Base-by-base conservation (phyloP, 106 monocot species). In the Dendrobium huoshanense region DNA sequence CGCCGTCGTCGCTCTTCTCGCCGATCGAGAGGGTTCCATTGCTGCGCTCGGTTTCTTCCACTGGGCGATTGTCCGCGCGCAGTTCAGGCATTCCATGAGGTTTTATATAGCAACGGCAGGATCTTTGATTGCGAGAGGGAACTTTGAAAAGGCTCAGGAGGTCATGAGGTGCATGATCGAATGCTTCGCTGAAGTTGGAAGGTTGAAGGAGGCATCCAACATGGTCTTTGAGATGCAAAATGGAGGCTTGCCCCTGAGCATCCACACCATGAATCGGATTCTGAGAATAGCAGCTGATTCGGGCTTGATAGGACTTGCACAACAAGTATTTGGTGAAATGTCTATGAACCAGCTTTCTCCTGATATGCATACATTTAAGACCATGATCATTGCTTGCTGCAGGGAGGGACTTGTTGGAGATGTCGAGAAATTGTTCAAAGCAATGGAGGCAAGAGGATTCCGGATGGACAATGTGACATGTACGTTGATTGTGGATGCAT, bases 191-290 rank as follows among this genome's bases (percentile, higher is more conserved):
- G 88, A 91, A 59, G 79, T 84, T 44, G 93, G 95, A 6, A 84
- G 85, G 86, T 77, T 95, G 55, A 86, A 85, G 77, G 93, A 99
- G 58, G 89, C 95, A 2, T 86, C 88, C 27, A 88, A 99, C 41
- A 95, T 99, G 93, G 85, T 95, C 25, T 85, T 95, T 70, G 95
- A 99, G 84, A 95, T 99, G 95, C 83, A 85, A 27, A 99, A 87
- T 79, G 93, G 93, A 55, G 95, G 99, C 11, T 67, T 99, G 72
- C 79, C 84, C n/a, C 82, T 93, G 15, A 79, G 79, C 48, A 56
- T 93, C 65, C 91, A 95, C 77, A 90, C 85, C 61, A 81, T 93
- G 67, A 95, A 99, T 73, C 85, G 81, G 55, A 78, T 86, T 81
- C 85, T 99, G 5, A 86, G 91, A 24, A 58, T 88, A 4, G 88